Base-by-base conservation (phyloP, 108 stramenopile genomes). In the Pseudonitzschia pungens region DNA sequence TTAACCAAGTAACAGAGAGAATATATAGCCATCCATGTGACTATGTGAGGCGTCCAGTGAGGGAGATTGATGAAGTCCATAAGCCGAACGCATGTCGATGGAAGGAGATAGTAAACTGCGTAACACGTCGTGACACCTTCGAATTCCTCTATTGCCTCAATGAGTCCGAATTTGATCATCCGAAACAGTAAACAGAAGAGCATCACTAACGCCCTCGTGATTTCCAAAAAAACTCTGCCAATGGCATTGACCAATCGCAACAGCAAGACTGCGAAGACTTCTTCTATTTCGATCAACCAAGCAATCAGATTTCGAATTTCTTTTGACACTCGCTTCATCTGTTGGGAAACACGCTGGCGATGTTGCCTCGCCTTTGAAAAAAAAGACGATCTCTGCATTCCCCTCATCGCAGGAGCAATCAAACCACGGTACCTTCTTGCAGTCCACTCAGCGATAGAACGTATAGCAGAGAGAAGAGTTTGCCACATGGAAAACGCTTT, bases 31-130 rank as follows among this genome's bases (percentile, higher is more conserved):
- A 72, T 22, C 44, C 43, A 62, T 26, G 75, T 71, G 36, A 81
- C 10, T 20, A 72, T 52, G 24, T 75, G 80, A 22, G 80, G 71
- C 12, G 68, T 68, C 80, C 80, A 81, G 59, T 81, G 80, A 7
- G 80, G 80, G n/a, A 81, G 8, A 59, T 43, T 41, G 24, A 68
- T 41, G 36, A 57, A 43, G 11, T 59, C 41, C 68, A 69, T 55
- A 5, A 75, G 32, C 7, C 31, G 9, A 42, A 55, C 41, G 57
- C 71, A 69, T n/a, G 68, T 40, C 24, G 10, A 22, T 52, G 80
- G 80, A 48, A 76, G 57, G 16, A 76, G 66, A 66, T 76, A 81
- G 71, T 76, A 69, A 4, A 73, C 65, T 27, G 40, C 6, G 50
- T 78, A 78, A 29, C 71, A 72, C 6, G 45, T 36, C n/a, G 71